Evolutionary conservation across 2,329 filamentous ascomycete species (phyloP).

Genomic region (Ophidiomyces ophidiicola): DNA sequence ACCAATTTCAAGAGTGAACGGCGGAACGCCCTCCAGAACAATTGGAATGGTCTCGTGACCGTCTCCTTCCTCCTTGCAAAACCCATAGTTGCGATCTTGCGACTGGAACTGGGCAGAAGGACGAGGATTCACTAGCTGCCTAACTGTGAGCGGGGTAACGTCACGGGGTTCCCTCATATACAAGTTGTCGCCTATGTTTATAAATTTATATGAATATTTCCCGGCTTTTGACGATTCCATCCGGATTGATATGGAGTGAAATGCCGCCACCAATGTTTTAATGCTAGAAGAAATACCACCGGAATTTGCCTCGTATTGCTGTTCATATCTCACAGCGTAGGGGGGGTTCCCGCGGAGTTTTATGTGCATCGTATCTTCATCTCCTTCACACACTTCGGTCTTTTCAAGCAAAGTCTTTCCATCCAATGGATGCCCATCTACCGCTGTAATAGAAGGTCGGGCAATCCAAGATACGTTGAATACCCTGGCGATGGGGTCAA

Average conservation of each 20-base stretch:
- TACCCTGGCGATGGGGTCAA: constrained; percentile 58
- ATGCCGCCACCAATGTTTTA: constrained; percentile 63
- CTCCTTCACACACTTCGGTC: constrained; percentile 81
- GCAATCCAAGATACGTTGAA: constrained; percentile 82
- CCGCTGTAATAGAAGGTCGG: constrained; percentile 58
- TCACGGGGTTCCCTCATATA: constrained; percentile 62
- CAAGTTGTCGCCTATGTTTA: constrained; percentile 67
- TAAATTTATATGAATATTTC: constrained; percentile 74
- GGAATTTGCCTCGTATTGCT: constrained; percentile 57
- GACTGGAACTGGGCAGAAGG: constrained; percentile 72
- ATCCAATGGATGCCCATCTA: no score
- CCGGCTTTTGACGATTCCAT: constrained; percentile 81
- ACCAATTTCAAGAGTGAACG: constrained; percentile 82
- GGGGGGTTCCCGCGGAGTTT: constrained; percentile 68
- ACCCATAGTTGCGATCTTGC: constrained; percentile 88
- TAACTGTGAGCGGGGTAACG: constrained; percentile 55
- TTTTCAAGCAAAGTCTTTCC: no score
- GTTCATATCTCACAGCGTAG: constrained; percentile 69
- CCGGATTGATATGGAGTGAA: constrained; percentile 63
- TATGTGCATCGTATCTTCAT: constrained; percentile 79
- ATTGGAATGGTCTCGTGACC: constrained; percentile 82
- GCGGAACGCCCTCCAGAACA: constrained; percentile 65
- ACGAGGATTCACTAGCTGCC: constrained; percentile 72
- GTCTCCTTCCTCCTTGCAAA: constrained; percentile 76
- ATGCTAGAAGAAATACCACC: constrained; percentile 53